phyloP scores from a whole-genome alignment of 257 asterid species.

The Lantana camara region DNA sequence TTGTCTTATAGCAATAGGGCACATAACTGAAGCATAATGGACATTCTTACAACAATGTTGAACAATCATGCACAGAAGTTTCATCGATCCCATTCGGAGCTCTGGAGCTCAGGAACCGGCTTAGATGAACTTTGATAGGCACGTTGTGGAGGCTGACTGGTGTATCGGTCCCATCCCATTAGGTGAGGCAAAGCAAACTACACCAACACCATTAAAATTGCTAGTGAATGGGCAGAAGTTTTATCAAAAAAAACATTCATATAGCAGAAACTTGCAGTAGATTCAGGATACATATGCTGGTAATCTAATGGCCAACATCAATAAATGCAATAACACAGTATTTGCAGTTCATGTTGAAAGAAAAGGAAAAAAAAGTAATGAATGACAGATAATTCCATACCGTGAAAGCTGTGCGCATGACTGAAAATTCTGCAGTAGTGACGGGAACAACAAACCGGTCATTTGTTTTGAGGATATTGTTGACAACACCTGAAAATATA shows the following conservation, averaged over 20 bases:
- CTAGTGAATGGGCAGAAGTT: too few relatives aligned
- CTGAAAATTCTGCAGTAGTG: conserved; percentile 90
- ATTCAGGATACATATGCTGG: not conserved
- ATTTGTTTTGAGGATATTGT: conserved; percentile 63
- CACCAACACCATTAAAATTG: conserved; percentile 24
- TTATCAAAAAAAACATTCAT: conserved; percentile 1
- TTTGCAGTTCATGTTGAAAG: conserved; percentile 3
- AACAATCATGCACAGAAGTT: not conserved
- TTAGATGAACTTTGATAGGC: conserved; percentile 33
- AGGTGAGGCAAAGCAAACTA: conserved; percentile 97
- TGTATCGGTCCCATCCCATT: conserved; percentile 82
- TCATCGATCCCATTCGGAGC: conserved; percentile 84
- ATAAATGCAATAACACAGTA: conserved; percentile 13
- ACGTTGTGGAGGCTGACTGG: conserved; percentile 36
- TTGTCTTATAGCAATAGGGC: not conserved
- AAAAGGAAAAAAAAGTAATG: conserved; percentile 4
- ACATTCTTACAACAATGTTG: conserved; percentile 5
- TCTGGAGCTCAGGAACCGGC: conserved; percentile 41
- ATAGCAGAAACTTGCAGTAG: not conserved
- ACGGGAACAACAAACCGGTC: conserved; percentile 86
- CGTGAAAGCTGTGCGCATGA: conserved; percentile 79
- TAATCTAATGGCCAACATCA: conserved; percentile 9
- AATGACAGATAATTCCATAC: conserved; percentile 44
- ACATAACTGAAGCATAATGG: conserved; percentile 5
- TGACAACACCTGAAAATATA: conserved; percentile 69